Conservation (phyloP, 176 grass and related monocot species). For the Oryza glaberrima region DNA sequence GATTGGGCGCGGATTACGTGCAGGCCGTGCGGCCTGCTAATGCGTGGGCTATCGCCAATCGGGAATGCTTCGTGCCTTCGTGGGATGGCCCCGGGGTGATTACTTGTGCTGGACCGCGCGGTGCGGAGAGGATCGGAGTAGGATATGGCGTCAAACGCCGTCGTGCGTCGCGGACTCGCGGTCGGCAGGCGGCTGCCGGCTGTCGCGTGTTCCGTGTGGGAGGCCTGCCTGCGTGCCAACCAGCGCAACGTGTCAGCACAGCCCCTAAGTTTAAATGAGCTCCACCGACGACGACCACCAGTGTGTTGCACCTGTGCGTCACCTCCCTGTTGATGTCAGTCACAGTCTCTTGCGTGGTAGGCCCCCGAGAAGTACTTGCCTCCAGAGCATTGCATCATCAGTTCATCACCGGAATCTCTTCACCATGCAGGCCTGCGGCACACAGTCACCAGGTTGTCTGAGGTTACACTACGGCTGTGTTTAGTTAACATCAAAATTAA, state of each 20-base stretch:
- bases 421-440: background rate
- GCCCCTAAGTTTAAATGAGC: background rate
- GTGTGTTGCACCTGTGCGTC: background rate
- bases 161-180: too few species aligned
- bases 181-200: background rate
- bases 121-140: too few species aligned
- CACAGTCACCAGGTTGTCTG: too few species aligned
- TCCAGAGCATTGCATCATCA: background rate
- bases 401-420: background rate
- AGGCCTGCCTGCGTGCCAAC: background rate
- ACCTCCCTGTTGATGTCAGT: background rate
- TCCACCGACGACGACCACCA: background rate
- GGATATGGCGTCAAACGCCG: too few species aligned
- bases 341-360: background rate
- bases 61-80: too few species aligned
- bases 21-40: too few species aligned
- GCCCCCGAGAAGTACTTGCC: background rate
- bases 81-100: too few species aligned
- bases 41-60: too few species aligned
- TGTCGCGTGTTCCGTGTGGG: background rate
- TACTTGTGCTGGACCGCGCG: too few species aligned
- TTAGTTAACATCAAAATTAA: too few species aligned
- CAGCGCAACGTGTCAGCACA: background rate
- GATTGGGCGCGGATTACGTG: too few species aligned
- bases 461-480: too few species aligned